Percentiles rank a stretch among this genome's conserved stretches.
phyloP scores from a whole-genome alignment of 257 asterid genomes.

The Solanum pimpinellifolium region DNA sequence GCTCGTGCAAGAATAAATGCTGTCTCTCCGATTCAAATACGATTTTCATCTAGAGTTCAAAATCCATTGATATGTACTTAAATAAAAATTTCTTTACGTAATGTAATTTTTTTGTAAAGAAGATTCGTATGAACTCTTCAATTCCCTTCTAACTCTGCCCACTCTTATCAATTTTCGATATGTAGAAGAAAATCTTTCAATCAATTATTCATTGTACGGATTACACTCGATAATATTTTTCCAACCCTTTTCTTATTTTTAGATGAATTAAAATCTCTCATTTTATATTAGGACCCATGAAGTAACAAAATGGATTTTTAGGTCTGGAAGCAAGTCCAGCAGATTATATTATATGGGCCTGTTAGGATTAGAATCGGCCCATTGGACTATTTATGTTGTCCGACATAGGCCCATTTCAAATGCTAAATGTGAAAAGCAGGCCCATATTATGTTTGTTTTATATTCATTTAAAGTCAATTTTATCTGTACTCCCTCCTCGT shows the following conservation, averaged over 20 bases:
- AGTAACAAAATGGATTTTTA: not conserved
- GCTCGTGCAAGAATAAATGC: not conserved
- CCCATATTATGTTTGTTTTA: not conserved
- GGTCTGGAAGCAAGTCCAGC: not conserved
- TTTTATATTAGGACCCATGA: not conserved
- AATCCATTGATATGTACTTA: not conserved
- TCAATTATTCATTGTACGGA: too few species aligned
- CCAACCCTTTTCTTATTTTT: not conserved
- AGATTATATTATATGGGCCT: not conserved
- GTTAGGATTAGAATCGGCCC: not conserved
- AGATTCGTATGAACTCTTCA: not conserved
- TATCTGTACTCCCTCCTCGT: not conserved
- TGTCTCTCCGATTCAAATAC: not conserved
- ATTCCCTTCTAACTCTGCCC: not conserved
- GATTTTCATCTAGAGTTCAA: not conserved
- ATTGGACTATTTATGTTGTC: not conserved
- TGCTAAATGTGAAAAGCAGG: not conserved
- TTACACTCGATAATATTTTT: not conserved
- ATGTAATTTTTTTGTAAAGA: too few species aligned
- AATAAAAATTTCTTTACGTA: not conserved
- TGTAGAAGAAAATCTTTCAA: not conserved
- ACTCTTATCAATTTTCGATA: not conserved
- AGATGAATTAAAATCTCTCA: not conserved
- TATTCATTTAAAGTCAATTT: not conserved
- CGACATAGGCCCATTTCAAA: not conserved